Evolutionary conservation across 148 eudicot genomes (phyloP).

Genomic region (Cornus kousa): DNA sequence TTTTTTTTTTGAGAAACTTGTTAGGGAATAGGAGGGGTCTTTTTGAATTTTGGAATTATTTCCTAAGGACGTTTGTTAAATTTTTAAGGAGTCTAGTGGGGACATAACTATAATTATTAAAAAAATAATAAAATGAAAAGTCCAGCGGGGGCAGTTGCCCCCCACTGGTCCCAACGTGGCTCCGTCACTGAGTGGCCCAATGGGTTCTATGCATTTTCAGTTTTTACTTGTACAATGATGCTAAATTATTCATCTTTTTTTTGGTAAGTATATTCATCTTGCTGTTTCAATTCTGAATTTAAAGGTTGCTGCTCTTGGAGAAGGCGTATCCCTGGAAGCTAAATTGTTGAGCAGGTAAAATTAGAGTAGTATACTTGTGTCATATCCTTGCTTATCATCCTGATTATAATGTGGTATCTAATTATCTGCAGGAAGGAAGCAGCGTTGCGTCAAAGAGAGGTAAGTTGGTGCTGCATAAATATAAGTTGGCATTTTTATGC

Average conservation of each 20-base stretch:
- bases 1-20: too few relatives aligned
- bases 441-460: constrained; percentile 96
- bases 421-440: constrained; percentile 87
- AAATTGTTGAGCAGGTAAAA: constrained; percentile 87
- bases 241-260: neutral
- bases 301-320: constrained; percentile 96
- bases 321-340: constrained; percentile 95
- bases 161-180: too few relatives aligned
- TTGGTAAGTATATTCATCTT: neutral
- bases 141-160: too few relatives aligned
- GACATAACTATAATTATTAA: too few relatives aligned
- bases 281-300: constrained; percentile 12
- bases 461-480: constrained; percentile 24
- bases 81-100: too few relatives aligned
- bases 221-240: too few relatives aligned
- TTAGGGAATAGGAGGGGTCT: too few relatives aligned
- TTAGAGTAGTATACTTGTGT: constrained; percentile 11
- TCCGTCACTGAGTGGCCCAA: too few relatives aligned
- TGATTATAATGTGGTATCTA: constrained; percentile 23
- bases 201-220: too few relatives aligned
- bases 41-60: too few relatives aligned
- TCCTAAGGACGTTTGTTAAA: too few relatives aligned
- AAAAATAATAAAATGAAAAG: too few relatives aligned
- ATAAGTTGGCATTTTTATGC: neutral
- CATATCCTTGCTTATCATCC: constrained; percentile 16